Percentiles rank a stretch among this genome's conserved stretches.
Evolutionary conservation across 164 flowering plant species (phyloP).

Genomic region (Paratinospora sagittata): DNA sequence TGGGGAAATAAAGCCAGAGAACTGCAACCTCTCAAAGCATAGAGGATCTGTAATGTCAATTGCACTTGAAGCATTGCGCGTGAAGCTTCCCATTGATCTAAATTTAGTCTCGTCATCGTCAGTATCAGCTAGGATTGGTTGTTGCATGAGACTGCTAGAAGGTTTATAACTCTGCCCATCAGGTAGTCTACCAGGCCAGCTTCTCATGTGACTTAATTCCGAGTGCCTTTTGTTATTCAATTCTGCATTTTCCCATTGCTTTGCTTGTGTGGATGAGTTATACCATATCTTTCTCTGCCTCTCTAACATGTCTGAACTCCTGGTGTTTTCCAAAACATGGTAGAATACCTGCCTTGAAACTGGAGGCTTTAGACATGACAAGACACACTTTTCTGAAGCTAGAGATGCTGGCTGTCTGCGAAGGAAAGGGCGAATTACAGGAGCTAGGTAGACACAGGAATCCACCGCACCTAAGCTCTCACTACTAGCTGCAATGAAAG

Average conservation of each 20-base stretch:
- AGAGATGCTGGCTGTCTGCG: slow-evolving; percentile 85
- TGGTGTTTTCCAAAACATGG: slow-evolving; percentile 65
- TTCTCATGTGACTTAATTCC: slow-evolving; percentile 39
- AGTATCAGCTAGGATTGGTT: slow-evolving; percentile 25
- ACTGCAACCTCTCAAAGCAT: slow-evolving; percentile 67
- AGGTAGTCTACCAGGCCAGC: slow-evolving; percentile 46
- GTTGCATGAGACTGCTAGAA: slow-evolving; percentile 20
- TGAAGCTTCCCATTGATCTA: slow-evolving; percentile 42
- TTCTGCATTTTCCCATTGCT: slow-evolving; percentile 44
- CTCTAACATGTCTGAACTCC: slow-evolving; percentile 91
- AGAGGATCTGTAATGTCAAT: slow-evolving; percentile 46
- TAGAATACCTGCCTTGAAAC: slow-evolving; percentile 65
- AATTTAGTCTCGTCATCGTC: slow-evolving; percentile 42
- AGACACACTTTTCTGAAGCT: slow-evolving; percentile 66
- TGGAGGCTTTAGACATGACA: slow-evolving; percentile 84
- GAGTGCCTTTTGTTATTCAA: slow-evolving; percentile 35
- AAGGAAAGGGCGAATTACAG: slow-evolving; percentile 75
- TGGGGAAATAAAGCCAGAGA: slow-evolving; percentile 78
- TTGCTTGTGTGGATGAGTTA: slow-evolving; percentile 51
- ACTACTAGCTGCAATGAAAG: slow-evolving; percentile 82
- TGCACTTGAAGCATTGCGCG: slow-evolving; percentile 32
- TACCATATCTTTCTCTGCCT: slow-evolving; percentile 99
- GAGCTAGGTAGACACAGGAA: slow-evolving; percentile 85
- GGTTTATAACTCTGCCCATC: slow-evolving; percentile 31
- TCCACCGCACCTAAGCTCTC: slow-evolving; percentile 84